Evolutionary conservation across 2,329 filamentous ascomycete species (phyloP), one percentile per base, ranked within the genome.

Genomic region (Claviceps africana): DNA sequence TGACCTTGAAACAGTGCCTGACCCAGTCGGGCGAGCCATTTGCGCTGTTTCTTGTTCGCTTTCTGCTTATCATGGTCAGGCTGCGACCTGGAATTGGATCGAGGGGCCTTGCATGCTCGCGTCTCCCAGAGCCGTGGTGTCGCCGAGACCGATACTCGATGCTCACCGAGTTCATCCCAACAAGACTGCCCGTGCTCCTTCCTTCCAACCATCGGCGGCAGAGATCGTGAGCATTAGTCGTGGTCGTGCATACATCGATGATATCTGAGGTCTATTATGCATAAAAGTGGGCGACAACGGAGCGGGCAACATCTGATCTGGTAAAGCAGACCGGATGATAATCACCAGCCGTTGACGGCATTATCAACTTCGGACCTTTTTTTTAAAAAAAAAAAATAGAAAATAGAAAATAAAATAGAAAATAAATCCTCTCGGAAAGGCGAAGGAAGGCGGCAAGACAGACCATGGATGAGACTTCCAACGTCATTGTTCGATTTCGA

Each of bases 91-190:
- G 28, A 21, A 47, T 21, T 19, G 44, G 46, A 30, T 31, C 21
- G 25, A 10, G 4, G 19, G 8, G 39, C n/a, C 28, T 33, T 4
- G 15, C 10, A 48, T 22, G 8, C 21, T 31, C 22, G 22, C 37
- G 3, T 19, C 37, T 50, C 25, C 31, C 21, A 39, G 5, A 2
- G 9, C 4, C 3, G 13, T 28, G 40, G 40, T 13, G 17, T 13
- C 19, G 40, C 30, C 19, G 40, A 50, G 10, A 31, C 31, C 13
- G 17, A 15, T 45, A 42, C 35, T 46, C 21, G 50, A 40, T 11
- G 31, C 49, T 46, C 37, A 33, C 28, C 17, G 43, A 47, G 22
- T 40, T 47, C 44, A 47, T 51, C 44, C 50, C 50, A 51, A 35
- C 35, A 40, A 31, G n/a, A 39, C 21, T 22, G 7, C 33, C 2